Base-by-base conservation (phyloP, 352 stramenopile species). In the Phytophthora colocasiae region DNA sequence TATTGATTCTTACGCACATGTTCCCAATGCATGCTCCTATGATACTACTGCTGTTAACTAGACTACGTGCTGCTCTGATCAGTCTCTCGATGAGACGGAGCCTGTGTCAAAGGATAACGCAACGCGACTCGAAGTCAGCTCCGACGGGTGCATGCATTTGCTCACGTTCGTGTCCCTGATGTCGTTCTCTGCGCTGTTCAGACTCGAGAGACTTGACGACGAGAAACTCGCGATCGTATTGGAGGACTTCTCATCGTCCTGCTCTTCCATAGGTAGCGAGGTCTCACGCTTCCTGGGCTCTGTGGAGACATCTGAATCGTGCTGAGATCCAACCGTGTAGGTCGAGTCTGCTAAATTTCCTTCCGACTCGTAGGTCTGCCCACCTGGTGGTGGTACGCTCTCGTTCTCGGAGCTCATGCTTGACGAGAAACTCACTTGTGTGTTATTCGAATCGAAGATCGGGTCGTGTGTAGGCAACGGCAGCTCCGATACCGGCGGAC, bases 71-170 rank as follows among this genome's bases (percentile, higher is more conserved):
- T 19, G 17, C 47, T 43, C 6, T 8, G 19, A 6, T 63, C 38
- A 63, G 48, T 24, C 57, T 19, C 56, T 27, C 11, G 51, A 6
- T 29, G 61, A 57, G 6, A 36, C 10, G n/a, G 66, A 71, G 10
- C 65, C 58, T 10, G 52, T 36, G 26, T 71, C 73, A 43, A 81
- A 79, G 3, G 77, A 72, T 15, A 85, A 38, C 15, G 70, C 68
- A 7, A 67, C 58, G 6, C 63, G 52, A 46, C 63, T 81, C 27
- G 50, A 75, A 19, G 48, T 71, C 31, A 78, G 19, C 22, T 74
- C 65, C 39, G 75, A 80, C 31, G 61, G 66, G 62, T 73, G 51
- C 58, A 80, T 56, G 50, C 73, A 38, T 38, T 83, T 72, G 46
- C 69, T 81, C 6, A 63, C 75, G 15, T 64, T 68, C 2, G 71